Evolutionary conservation across 1,284 basidiomycete genomes (phyloP), one percentile per base, ranked within the genome.

Genomic region (Xerocomus minutiporus): DNA sequence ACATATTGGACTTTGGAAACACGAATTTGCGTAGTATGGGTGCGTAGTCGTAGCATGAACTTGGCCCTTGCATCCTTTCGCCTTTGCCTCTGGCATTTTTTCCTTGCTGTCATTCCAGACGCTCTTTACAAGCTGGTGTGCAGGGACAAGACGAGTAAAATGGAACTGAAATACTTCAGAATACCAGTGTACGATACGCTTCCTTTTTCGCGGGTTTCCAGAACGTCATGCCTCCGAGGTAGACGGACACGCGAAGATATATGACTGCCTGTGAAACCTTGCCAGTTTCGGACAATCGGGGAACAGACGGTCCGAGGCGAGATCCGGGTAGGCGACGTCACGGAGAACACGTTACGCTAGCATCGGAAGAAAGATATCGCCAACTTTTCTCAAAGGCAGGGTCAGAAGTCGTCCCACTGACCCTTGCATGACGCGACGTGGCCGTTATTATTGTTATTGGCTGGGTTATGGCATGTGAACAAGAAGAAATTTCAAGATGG

Each of bases 1-100:
- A 20, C 29, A 38, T 20, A 43, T 50, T 48, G 28, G 31, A 47
- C 29, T 31, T 43, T 38, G 42, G 53, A 54, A 49, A 47, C 4
- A 25, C 20, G 12, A 23, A 23, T 26, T 38, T 17, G 34, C 43
- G 13, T 5, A 8, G 17, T 20, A 9, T 13, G 23, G 3, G 9
- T 5, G 12, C 29, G n/a, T 39, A 20, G 17, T 39, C 15, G 36
- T 39, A 26, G 40, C 9, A 23, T 23, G 40, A 8, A 28, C 15
- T 28, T 28, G 40, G n/a, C 40, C 25, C 15, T 25, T 41, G 40
- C 6, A 38, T 38, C 8, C 40, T 39, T 23, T 17, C 11, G 6
- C 25, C 25, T 20, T 20, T 20, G 2, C 20, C 20, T 20, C 13
- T 40, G 38, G 20, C 38, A 40, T 23, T 41, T 26, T 41, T 15